Percentiles rank a stretch among this genome's conserved stretches.
These are phyloP conservation scores for Phoenix dactylifera DNA, from an alignment of 176 grass and related monocot species.

Conservation along the genomic window DNA sequence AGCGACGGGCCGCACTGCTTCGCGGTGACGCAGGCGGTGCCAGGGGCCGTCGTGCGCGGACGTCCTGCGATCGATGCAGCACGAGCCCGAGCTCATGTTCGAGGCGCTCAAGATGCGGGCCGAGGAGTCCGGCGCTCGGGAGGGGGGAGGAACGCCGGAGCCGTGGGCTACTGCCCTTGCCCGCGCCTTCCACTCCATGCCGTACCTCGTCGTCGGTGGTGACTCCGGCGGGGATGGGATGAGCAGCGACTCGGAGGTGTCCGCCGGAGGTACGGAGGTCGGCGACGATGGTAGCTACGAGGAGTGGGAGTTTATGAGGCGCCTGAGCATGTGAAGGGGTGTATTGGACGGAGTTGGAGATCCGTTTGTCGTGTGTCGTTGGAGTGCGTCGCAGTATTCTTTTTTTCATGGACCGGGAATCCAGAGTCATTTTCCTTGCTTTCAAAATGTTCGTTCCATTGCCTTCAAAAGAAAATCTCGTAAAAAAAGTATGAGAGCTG, in stretches of 20 bases:
- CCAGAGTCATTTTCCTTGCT: no score
- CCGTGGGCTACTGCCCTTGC: constrained; percentile 29
- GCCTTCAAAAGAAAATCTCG: no score
- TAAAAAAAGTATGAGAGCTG: no score
- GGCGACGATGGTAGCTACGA: constrained; percentile 37
- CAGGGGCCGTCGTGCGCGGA: constrained; percentile 62
- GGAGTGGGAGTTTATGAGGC: constrained; percentile 87
- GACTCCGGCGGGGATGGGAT: constrained; percentile 27
- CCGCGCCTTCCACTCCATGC: constrained; percentile 60
- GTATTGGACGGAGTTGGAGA: constrained; percentile 21
- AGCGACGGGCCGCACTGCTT: constrained; percentile 85
- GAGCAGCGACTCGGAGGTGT: constrained; percentile 67
- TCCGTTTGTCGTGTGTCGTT: constrained; percentile 1
- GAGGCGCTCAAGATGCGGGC: constrained; percentile 61
- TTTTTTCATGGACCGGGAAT: constrained; percentile 4
- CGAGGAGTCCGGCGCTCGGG: constrained; percentile 18
- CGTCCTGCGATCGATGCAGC: constrained; percentile 82
- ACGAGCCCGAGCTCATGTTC: constrained; percentile 94
- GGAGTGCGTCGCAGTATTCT: constrained; percentile 42
- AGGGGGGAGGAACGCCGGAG: neutral
- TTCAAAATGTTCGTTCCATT: no score
- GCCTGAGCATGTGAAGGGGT: constrained; percentile 53
- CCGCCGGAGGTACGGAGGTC: constrained; percentile 18
- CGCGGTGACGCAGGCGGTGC: constrained; percentile 60
- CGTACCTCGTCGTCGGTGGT: constrained; percentile 45